Base-by-base conservation (phyloP, 2,329 filamentous ascomycete species). In the Neopestalotiopsis sp. region DNA sequence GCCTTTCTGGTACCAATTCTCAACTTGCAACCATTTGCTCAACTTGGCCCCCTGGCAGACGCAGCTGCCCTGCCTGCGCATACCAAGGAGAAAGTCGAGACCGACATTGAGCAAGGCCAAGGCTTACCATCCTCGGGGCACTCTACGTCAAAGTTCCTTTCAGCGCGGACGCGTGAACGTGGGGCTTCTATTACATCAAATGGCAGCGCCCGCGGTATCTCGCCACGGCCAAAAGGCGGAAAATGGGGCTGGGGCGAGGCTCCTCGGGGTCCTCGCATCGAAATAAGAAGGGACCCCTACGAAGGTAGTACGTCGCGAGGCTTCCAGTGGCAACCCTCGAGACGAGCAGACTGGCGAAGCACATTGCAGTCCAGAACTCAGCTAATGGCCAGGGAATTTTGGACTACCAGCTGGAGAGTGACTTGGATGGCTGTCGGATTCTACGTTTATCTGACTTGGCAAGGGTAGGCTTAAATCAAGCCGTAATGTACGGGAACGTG, bases 391-490 rank as follows among this genome's bases (percentile, higher is more conserved):
- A 82, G 84, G 32, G 92, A 95, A 78, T 80, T 94, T 49, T 85
- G 84, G 80, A 86, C 83, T 9, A 90, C 88, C 59, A 74, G 90
- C 20, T 89, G 88, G 81, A 84, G 87, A 62, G 90, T 94, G 3
- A 84, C 84, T 5, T 89, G 87, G 84, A 86, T 92, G 78, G 89
- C 88, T 24, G 78, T 90, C 59, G 72, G 82, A 14, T 90, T 90
- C 78, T 96, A 92, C 84, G 84, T 84, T 38, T 93, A 90, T 81
- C 80, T 95, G 73, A 84, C 91, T 68, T 89, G 87, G 81, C 85
- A 85, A 75, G 90, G 91, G 71, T 93, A 76, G 32, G 14, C 9
- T 13, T 34, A 28, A 28, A 3, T 28, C 24, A 28, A 28, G 24
- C 24, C 24, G 24, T 28, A 3, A 28, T 28, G 24, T 28, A n/a